Percentiles rank a stretch among this genome's conserved stretches.
Conservation (phyloP, 2,329 filamentous ascomycete genomes). For the Daldinia sp. region DNA sequence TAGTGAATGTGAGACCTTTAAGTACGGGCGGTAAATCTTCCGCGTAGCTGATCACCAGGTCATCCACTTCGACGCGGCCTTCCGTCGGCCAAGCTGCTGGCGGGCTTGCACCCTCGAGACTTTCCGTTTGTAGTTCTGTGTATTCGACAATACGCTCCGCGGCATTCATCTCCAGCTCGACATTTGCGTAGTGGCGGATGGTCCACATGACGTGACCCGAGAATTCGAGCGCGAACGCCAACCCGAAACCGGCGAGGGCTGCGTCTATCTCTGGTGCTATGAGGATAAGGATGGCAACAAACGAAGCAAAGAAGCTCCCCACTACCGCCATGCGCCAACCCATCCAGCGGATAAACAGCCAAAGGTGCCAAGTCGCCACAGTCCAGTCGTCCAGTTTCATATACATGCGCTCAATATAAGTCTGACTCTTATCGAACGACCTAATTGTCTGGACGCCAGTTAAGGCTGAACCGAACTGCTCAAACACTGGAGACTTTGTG, state of each 20-base stretch:
- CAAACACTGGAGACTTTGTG: slow-evolving; percentile 82
- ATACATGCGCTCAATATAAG: slow-evolving; percentile 78
- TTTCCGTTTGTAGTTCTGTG: slow-evolving; percentile 74
- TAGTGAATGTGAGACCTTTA: slow-evolving; percentile 74
- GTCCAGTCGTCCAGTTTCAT: slow-evolving; percentile 75
- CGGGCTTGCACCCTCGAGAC: slow-evolving; percentile 69
- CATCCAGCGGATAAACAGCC: slow-evolving; percentile 83
- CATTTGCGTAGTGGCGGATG: slow-evolving; percentile 74
- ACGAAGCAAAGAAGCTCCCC: slow-evolving; percentile 75
- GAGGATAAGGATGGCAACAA: slow-evolving; percentile 74
- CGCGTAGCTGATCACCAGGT: slow-evolving; percentile 79
- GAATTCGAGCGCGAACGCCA: slow-evolving; percentile 80
- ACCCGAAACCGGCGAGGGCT: slow-evolving; percentile 78
- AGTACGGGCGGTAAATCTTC: slow-evolving; percentile 77
- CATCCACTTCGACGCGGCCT: slow-evolving; percentile 77
- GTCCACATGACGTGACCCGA: slow-evolving; percentile 62
- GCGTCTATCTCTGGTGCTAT: slow-evolving; percentile 72
- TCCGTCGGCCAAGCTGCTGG: slow-evolving; percentile 81
- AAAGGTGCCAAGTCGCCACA: slow-evolving; percentile 74
- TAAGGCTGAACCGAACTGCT: slow-evolving; percentile 80
- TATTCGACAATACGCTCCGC: slow-evolving; percentile 83
- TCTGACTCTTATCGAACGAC: slow-evolving; percentile 75
- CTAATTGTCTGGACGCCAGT: slow-evolving; percentile 81
- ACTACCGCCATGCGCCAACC: slow-evolving; percentile 77
- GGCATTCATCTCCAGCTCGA: slow-evolving; percentile 84